These are phyloP conservation scores for Talaromyces proteolyticus DNA, from an alignment of 495 filamentous ascomycete genomes.

Conservation along the genomic window DNA sequence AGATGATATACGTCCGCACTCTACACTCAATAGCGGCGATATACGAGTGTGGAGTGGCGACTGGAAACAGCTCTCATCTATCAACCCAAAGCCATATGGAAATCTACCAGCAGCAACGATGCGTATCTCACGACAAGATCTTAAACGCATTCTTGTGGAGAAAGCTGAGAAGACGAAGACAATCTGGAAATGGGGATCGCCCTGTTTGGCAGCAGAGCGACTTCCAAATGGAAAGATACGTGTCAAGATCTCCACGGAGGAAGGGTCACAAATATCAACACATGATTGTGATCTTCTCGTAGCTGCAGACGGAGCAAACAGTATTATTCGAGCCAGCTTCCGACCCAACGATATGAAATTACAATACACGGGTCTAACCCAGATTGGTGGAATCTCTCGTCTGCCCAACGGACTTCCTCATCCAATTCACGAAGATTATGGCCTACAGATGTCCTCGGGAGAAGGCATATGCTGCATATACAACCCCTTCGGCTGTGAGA, in stretches of 20 bases:
- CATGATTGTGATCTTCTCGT: constrained; percentile 32
- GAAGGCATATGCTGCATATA: constrained; percentile 26
- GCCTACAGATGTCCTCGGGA: constrained; percentile 17
- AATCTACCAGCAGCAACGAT: constrained; percentile 13
- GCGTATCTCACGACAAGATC: constrained; percentile 14
- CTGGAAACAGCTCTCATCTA: constrained; percentile 15
- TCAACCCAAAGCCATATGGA: constrained; percentile 8
- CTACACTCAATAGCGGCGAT: constrained; percentile 11
- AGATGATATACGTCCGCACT: constrained; percentile 2
- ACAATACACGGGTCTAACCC: constrained; percentile 22
- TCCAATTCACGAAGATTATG: constrained; percentile 23
- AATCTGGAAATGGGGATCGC: constrained; percentile 2
- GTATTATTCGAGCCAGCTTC: constrained; percentile 26
- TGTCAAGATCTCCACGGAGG: not conserved
- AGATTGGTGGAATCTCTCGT: constrained; percentile 18
- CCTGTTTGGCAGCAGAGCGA: not conserved
- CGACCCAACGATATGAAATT: constrained; percentile 24
- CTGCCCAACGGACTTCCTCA: constrained; percentile 17
- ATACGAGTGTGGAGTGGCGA: constrained; percentile 20
- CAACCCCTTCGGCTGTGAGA: constrained; percentile 22
- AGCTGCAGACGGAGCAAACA: constrained; percentile 29
- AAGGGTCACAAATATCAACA: constrained; percentile 6
- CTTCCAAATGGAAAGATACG: constrained; percentile 8
- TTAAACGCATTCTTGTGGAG: constrained; percentile 16
- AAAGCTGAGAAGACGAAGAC: constrained; percentile 7